Evolutionary conservation across 306 rosid species (phyloP).

Genomic region (Fragaria iinumae): DNA sequence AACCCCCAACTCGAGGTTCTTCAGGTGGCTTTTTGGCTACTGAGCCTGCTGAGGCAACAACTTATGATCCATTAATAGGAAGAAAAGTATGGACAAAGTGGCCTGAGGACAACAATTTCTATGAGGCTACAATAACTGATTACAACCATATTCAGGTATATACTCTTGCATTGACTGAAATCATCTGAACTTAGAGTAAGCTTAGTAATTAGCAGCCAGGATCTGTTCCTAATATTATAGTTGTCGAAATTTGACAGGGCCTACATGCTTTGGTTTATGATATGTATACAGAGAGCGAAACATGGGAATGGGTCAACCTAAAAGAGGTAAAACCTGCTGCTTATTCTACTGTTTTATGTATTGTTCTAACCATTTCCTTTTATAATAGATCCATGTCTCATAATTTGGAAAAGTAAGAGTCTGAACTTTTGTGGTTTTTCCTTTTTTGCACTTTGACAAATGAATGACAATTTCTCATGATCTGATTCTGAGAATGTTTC

Average conservation of each 20-base stretch:
- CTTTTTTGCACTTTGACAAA: background rate
- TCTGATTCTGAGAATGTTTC: background rate
- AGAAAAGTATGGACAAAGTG: conserved; percentile 57
- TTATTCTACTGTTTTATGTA: conserved; percentile 1
- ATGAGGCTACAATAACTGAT: conserved; percentile 48
- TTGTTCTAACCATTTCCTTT: background rate
- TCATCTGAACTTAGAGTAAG: background rate
- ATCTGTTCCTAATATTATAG: background rate
- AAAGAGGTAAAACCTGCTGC: conserved; percentile 43
- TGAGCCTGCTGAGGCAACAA: conserved; percentile 35
- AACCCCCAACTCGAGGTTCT: conserved; percentile 35
- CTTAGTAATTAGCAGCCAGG: background rate
- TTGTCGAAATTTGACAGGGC: conserved; percentile 31
- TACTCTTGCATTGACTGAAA: conserved; percentile 4
- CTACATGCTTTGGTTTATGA: conserved; percentile 60
- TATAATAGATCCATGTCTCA: background rate
- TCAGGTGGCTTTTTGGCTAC: conserved; percentile 37
- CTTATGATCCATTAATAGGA: conserved; percentile 41
- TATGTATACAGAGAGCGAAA: conserved; percentile 44
- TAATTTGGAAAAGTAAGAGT: background rate
- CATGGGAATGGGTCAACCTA: conserved; percentile 66
- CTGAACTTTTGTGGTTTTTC: background rate
- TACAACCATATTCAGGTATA: conserved; percentile 36
- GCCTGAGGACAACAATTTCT: conserved; percentile 56
- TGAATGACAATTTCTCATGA: background rate